Base-by-base conservation (phyloP, 2,329 filamentous ascomycete species). In the Diplodia mutila region DNA sequence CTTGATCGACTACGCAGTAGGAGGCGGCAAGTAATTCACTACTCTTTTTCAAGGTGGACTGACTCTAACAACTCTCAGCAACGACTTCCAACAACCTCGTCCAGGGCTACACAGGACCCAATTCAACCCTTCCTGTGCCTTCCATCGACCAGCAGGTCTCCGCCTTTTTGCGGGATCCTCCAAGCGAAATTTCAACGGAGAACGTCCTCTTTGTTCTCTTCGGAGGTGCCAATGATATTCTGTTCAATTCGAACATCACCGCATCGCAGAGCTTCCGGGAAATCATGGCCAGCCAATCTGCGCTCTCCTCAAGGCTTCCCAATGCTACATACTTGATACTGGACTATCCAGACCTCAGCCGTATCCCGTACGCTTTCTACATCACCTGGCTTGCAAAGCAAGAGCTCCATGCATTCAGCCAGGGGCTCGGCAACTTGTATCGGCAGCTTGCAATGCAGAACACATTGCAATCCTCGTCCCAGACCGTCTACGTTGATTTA, bases 191-290 rank as follows among this genome's bases (percentile, higher is more conserved):
- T 14, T 14, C 54, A 11, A 9, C 34, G 32, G 21, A 21, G 21
- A 55, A 23, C n/a, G 32, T 34, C 6, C 53, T 55, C 9, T 55
- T 55, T 18, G 29, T 55, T n/a, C 52, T 55, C 9, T 55, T 23
- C 53, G 53, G 53, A 9, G 53, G 53, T 34, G 53, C 53, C 16
- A 55, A 55, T 21, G 53, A 55, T n/a, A 27, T 55, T 18, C n/a
- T 55, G 11, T 55, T 55, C 53, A 55, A 55, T 8, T 32, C 53
- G 8, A 55, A 55, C n/a, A 23, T 55, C 3, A 55, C 53, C 3
- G 53, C 53, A 9, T 21, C 32, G 12, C 53, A 55, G 21, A 55
- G 29, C n/a, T 55, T 14, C 29, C 29, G 8, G 2, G 29, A 55
- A 37, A 55, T 55, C 9, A 34, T 55, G n/a, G 53, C 53, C 53